These are phyloP conservation scores for Conringia planisiliqua DNA, from an alignment of 345 rosid genomes.

Conservation along the genomic window DNA sequence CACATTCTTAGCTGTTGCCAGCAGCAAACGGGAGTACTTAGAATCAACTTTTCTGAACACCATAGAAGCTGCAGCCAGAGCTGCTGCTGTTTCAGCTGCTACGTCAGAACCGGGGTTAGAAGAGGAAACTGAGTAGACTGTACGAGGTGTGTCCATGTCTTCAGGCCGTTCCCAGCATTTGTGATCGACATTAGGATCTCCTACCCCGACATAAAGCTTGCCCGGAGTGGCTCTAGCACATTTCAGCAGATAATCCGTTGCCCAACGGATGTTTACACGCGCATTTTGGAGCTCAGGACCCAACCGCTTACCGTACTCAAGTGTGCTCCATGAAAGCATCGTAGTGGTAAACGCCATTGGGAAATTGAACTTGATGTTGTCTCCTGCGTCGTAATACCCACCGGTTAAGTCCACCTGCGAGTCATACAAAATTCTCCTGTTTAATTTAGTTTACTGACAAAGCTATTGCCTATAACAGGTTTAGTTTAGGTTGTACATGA, in stretches of 20 bases:
- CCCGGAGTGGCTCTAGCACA: constrained; percentile 77
- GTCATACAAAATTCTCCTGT: background rate
- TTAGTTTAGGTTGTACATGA: constrained; percentile 37
- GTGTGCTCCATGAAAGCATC: constrained; percentile 82
- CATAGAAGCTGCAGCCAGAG: constrained; percentile 87
- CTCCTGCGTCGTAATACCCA: constrained; percentile 95
- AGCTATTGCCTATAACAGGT: background rate
- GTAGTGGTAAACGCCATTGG: constrained; percentile 97
- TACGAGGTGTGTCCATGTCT: constrained; percentile 83
- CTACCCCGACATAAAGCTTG: constrained; percentile 84
- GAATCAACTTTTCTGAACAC: constrained; percentile 67
- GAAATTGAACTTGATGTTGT: constrained; percentile 84
- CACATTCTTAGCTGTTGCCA: constrained; percentile 59
- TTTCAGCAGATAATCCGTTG: constrained; percentile 74
- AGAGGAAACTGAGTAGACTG: constrained; percentile 68
- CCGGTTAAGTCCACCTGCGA: constrained; percentile 79
- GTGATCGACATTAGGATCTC: constrained; percentile 86
- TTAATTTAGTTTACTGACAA: background rate
- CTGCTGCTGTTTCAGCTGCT: constrained; percentile 85
- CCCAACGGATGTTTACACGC: constrained; percentile 76
- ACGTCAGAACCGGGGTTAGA: constrained; percentile 88
- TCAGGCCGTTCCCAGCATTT: constrained; percentile 96
- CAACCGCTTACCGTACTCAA: constrained; percentile 73
- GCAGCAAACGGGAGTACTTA: constrained; percentile 45
- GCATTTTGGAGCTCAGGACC: constrained; percentile 59